Evolutionary conservation across 768 basidiomycete species (phyloP), one percentile per base, ranked within the genome.

Genomic region (Hygrocybe punicea): DNA sequence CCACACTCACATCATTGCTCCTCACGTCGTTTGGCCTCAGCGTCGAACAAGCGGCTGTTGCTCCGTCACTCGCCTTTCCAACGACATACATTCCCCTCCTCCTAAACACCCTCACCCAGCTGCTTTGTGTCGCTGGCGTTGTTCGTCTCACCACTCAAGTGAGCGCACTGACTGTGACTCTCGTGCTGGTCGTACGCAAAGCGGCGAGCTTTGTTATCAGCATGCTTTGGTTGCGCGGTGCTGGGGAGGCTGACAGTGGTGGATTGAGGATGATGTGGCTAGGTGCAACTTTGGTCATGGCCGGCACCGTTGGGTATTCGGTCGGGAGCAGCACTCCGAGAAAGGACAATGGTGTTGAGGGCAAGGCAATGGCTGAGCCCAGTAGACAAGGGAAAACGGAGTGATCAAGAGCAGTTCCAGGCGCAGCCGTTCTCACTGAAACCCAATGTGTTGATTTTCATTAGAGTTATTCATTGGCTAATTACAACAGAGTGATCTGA

Each of bases 71-170:
- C 36, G 71, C 74, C 1, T 66, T 93, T 58, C 92, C 91, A 13
- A 62, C 76, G 16, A 80, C 85, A 35, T 79, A 84, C 63, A 53
- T 85, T 13, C 81, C 86, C 4, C 80, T 98, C 39, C 64, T 81
- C 14, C 69, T 90, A 34, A 96, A 95, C 72, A 87, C 93, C 8
- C 55, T 86, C 37, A 95, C 93, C 0, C 92, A 94, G 67, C 78
- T 93, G 4, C 58, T 95, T 7, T 98, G 94, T 71, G 85, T 89
- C 14, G 76, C 90, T 0, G 94, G 94, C 33, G 94, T 96, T 44
- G 85, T 97, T 69, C 78, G 91, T 47, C 79, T 98, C 59, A 92
- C 92, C 0, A 84, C 86, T 1, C 81, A 84, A 46, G 87, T 91
- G 6, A 83, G 81, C 50, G 79, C 87, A 9, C 76, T 93, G 39